A percentile compares a stretch with the other conserved stretches of the same genome.
phyloP scores from a whole-genome alignment of 495 filamentous ascomycete species.

The Penicillium coprophilum region DNA sequence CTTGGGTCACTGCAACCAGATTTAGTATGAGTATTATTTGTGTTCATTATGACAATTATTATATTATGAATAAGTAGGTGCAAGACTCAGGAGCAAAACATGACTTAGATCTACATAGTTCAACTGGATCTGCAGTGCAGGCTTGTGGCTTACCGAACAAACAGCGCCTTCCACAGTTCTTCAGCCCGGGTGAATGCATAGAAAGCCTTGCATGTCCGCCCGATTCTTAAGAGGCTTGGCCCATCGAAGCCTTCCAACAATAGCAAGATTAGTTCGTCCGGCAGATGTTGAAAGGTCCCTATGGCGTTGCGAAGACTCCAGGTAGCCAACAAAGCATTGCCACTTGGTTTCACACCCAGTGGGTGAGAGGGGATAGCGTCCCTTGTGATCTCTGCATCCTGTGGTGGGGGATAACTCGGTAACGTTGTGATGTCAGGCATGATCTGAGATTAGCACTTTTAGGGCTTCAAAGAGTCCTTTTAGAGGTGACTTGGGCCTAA shows the following conservation, averaged over 20 bases:
- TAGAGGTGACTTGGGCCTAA: slow-evolving; percentile 6
- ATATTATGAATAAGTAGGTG: neutral
- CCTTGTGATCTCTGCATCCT: slow-evolving; percentile 18
- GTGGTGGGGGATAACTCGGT: slow-evolving; percentile 21
- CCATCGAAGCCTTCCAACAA: slow-evolving; percentile 75
- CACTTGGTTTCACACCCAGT: slow-evolving; percentile 79
- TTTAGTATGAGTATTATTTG: slow-evolving; percentile 1
- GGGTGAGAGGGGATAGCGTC: slow-evolving; percentile 73
- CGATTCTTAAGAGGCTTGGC: slow-evolving; percentile 59
- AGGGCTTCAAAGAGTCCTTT: slow-evolving; percentile 31
- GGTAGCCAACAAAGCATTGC: slow-evolving; percentile 73
- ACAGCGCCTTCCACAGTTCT: slow-evolving; percentile 87
- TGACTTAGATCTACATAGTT: slow-evolving; percentile 5
- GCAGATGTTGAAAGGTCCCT: slow-evolving; percentile 63
- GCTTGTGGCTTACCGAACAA: slow-evolving; percentile 69
- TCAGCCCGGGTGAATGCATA: slow-evolving; percentile 85
- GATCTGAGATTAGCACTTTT: slow-evolving; percentile 20
- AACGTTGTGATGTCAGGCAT: slow-evolving; percentile 38
- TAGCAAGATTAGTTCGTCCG: slow-evolving; percentile 79
- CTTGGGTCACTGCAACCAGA: slow-evolving; percentile 32
- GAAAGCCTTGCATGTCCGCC: slow-evolving; percentile 82
- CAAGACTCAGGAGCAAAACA: neutral
- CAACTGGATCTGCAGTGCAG: slow-evolving; percentile 6
- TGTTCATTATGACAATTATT: neutral
- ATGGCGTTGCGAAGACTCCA: slow-evolving; percentile 63